These are phyloP conservation scores for Davidsoniella australis DNA, from an alignment of 2,329 filamentous ascomycete species.

Conservation along the genomic window DNA sequence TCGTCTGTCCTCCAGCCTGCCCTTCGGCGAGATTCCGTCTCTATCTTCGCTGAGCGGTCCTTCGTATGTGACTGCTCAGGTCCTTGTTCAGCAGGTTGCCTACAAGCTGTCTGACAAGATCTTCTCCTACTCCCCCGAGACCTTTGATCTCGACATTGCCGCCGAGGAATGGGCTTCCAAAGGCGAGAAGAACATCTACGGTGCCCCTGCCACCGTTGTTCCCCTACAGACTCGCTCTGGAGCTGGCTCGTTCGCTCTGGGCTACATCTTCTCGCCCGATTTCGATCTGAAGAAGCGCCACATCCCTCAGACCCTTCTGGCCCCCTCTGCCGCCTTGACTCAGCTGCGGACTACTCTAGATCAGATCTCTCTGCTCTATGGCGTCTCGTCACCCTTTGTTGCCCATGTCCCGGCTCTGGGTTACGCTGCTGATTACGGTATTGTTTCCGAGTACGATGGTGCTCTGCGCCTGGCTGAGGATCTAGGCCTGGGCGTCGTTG, in stretches of 20 bases:
- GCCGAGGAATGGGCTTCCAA: slow-evolving; percentile 58
- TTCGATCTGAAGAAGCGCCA: slow-evolving; percentile 84
- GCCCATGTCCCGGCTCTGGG: slow-evolving; percentile 85
- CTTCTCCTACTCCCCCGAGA: slow-evolving; percentile 89
- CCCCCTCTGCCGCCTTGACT: slow-evolving; percentile 65
- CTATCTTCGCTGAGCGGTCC: slow-evolving; percentile 58
- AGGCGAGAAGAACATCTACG: slow-evolving; percentile 63
- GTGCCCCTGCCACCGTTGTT: slow-evolving; percentile 60
- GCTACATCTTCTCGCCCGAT: slow-evolving; percentile 95
- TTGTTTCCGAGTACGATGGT: slow-evolving; percentile 76
- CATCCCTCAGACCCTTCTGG: slow-evolving; percentile 79
- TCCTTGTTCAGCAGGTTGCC: slow-evolving; percentile 86
- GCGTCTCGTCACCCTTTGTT: slow-evolving; percentile 80
- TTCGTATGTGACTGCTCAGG: slow-evolving; percentile 84
- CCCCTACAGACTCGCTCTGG: slow-evolving; percentile 75
- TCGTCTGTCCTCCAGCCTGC: slow-evolving; percentile 30
- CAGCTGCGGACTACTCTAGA: slow-evolving; percentile 73
- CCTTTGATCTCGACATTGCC: slow-evolving; percentile 77
- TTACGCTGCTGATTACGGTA: slow-evolving; percentile 50
- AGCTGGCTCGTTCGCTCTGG: slow-evolving; percentile 78
- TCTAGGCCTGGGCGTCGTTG: slow-evolving; percentile 69
- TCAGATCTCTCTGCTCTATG: slow-evolving; percentile 80
- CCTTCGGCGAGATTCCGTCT: slow-evolving; percentile 38
- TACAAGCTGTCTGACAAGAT: slow-evolving; percentile 93
- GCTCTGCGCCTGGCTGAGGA: slow-evolving; percentile 74